A percentile compares a stretch with the other conserved stretches of the same genome.
Evolutionary conservation across 768 basidiomycete species (phyloP).

Genomic region (Amanita rimosa): DNA sequence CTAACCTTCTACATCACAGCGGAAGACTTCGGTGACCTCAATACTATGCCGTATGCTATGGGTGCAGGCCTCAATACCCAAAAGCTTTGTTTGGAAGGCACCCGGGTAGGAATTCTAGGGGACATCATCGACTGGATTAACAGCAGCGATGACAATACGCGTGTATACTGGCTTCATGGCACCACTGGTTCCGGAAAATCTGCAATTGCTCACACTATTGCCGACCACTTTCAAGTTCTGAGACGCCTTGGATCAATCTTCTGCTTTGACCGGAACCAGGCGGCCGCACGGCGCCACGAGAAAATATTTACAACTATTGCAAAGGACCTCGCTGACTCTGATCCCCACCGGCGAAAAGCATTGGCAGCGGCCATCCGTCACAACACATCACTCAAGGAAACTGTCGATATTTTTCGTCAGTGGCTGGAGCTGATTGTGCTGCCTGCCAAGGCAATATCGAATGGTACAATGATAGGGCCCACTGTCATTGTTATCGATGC

Average conservation of each 20-base stretch:
- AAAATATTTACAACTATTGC: too few relatives aligned
- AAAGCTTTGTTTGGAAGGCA: constrained; percentile 13
- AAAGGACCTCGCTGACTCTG: too few relatives aligned
- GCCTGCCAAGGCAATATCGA: background rate
- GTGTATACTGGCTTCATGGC: background rate
- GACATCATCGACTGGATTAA: constrained; percentile 16
- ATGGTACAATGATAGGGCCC: background rate
- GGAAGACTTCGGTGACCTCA: background rate
- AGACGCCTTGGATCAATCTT: too few relatives aligned
- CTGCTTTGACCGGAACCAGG: too few relatives aligned
- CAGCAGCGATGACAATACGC: background rate
- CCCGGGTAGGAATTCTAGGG: constrained; percentile 13
- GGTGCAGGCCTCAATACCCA: background rate
- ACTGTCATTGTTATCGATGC: too few relatives aligned
- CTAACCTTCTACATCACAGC: background rate
- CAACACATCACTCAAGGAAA: background rate
- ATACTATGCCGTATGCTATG: background rate
- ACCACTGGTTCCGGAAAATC: too few relatives aligned
- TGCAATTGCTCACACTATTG: background rate
- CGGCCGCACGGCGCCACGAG: too few relatives aligned
- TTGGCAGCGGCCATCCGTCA: too few relatives aligned
- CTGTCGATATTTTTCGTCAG: background rate
- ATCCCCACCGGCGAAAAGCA: too few relatives aligned
- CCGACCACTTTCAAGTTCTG: too few relatives aligned
- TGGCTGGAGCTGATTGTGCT: background rate